Conservation (phyloP, 2,329 filamentous ascomycete genomes). For the Exophiala sp. region DNA sequence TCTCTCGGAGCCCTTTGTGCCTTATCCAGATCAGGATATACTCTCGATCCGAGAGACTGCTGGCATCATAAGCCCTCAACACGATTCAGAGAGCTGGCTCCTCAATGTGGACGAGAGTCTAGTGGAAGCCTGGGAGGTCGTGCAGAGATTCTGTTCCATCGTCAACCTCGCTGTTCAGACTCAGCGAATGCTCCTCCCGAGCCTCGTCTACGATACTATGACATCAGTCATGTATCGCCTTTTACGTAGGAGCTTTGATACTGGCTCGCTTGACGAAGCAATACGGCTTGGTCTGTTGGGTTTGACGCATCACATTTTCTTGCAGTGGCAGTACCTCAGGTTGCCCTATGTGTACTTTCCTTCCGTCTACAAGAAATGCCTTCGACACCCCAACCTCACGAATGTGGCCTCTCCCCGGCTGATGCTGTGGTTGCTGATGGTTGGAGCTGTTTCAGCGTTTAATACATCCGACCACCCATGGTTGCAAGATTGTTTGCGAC, state of each 20-base stretch:
- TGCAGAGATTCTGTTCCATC: conserved; percentile 30
- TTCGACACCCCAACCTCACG: conserved; percentile 8
- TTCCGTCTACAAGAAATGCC: conserved; percentile 14
- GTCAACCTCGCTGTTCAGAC: conserved; percentile 30
- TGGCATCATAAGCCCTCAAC: background rate
- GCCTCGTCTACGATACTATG: conserved; percentile 35
- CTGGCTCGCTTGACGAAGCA: conserved; percentile 33
- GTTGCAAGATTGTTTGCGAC: conserved; percentile 9
- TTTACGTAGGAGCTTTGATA: conserved; percentile 33
- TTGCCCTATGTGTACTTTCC: conserved; percentile 25
- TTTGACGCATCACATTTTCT: conserved; percentile 40
- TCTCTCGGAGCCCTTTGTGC: conserved; percentile 24
- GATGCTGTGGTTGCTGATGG: conserved; percentile 28
- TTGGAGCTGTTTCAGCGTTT: conserved; percentile 20
- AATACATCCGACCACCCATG: conserved; percentile 8
- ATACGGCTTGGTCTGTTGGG: conserved; percentile 41
- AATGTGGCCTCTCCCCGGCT: conserved; percentile 2
- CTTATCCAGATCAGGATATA: conserved; percentile 25
- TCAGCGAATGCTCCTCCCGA: conserved; percentile 24
- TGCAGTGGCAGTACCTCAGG: conserved; percentile 36
- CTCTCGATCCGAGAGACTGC: conserved; percentile 5
- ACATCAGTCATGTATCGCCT: conserved; percentile 42
- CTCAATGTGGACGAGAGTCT: conserved; percentile 25
- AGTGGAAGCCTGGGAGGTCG: conserved; percentile 28
- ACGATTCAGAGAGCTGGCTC: conserved; percentile 12